These are phyloP conservation scores for Trichophyton mentagrophytes DNA, from an alignment of 2,329 filamentous ascomycete species.

Conservation along the genomic window DNA sequence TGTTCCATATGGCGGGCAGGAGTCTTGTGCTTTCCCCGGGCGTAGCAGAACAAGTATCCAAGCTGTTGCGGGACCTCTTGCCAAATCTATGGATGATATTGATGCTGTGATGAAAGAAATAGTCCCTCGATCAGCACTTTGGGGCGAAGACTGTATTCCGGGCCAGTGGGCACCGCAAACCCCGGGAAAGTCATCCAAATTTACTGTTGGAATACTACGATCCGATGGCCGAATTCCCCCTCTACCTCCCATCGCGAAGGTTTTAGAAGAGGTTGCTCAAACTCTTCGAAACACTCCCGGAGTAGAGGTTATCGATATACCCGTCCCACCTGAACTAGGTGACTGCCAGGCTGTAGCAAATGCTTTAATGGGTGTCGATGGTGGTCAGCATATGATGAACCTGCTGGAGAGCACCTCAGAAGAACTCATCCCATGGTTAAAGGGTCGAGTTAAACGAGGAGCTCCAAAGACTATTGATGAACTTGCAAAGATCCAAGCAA, in stretches of 20 bases:
- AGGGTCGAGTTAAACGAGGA: conserved; percentile 38
- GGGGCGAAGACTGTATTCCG: conserved; percentile 36
- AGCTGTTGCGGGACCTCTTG: conserved; percentile 33
- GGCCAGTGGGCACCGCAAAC: conserved; percentile 28
- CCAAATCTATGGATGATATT: conserved; percentile 28
- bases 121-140: conserved; percentile 41
- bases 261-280: conserved; percentile 29
- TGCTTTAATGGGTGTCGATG: conserved; percentile 47
- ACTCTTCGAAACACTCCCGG: conserved; percentile 26
- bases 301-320: conserved; percentile 47
- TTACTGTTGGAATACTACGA: conserved; percentile 32
- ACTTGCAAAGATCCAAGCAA: conserved; percentile 41
- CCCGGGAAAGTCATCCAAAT: conserved; percentile 19
- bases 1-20: conserved; percentile 42
- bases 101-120: conserved; percentile 39
- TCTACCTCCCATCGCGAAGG: conserved; percentile 28
- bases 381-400: conserved; percentile 43
- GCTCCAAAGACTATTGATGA: conserved; percentile 36
- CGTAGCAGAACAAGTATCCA: conserved; percentile 40
- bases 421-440: conserved; percentile 49
- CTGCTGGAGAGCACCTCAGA: conserved; percentile 44
- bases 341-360: conserved; percentile 46
- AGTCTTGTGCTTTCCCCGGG: conserved; percentile 35
- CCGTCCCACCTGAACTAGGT: conserved; percentile 40
- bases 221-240: conserved; percentile 29